Evolutionary conservation across 331 rosid species (phyloP), one percentile per base, ranked within the genome.

Genomic region (Spiraea crenata): DNA sequence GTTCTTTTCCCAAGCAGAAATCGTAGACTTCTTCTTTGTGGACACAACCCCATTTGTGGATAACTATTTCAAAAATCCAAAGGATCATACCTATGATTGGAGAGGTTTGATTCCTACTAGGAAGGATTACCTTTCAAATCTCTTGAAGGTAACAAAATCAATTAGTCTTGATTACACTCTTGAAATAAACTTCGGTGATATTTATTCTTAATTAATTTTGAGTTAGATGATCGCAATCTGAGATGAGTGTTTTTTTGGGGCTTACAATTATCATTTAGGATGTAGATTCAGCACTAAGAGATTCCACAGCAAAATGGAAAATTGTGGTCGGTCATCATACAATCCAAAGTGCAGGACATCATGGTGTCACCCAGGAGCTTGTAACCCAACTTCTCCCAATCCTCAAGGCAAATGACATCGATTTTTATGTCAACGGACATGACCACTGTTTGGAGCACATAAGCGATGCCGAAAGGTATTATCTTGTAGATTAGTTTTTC

Each of bases 321-420:
- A 60, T 90, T 35, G 97, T 87, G 77, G 88, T 93, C 12, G 95
- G 92, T 60, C 98, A 93, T 77, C 98, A 93, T 71, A 77, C 97
- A 31, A 80, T 93, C 68, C 73, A 77, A 70, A 90, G 79, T 59
- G 95, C 95, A 4, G 91, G 91, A 31, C 78, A 78, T 42, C 97
- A 90, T 77, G 97, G 97, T 5, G 74, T 76, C 25, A 93, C 88
- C 5, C 4, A 47, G 17, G 93, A 90, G 72, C 89, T 90, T 69
- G 82, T 63, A 64, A 9, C 71, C 20, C 80, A 66, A 0, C 92
- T 90, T 62, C 71, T 87, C 63, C 96, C 95, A 71, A 85, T 90
- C 80, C 86, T 90, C 39, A 58, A 82, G 93, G 89, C 76, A 66
- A 78, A 84, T 63, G 57, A 78, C 9, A 81, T 90, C 34, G 89